Conservation (phyloP, 768 basidiomycete genomes). For the Lactarius sanguifluus region DNA sequence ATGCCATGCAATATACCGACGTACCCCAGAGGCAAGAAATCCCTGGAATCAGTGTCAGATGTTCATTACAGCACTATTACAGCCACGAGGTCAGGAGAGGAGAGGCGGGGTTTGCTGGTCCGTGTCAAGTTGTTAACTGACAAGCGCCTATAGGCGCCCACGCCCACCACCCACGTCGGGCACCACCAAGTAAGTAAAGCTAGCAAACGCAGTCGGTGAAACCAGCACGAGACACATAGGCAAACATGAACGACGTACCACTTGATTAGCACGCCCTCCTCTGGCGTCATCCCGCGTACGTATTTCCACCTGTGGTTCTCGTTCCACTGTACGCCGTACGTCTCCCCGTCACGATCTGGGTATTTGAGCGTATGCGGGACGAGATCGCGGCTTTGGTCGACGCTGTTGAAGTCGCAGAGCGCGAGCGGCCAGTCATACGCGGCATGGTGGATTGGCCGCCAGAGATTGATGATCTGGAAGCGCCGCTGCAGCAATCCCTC, state of each 20-base stretch:
- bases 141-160: no score
- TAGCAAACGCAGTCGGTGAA: slow-evolving; percentile 26
- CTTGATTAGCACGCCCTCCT: slow-evolving; percentile 50
- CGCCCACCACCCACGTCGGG: no score
- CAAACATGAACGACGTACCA: slow-evolving; percentile 38
- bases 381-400: slow-evolving; percentile 42
- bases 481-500: slow-evolving; percentile 42
- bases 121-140: no score
- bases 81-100: no score
- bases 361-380: slow-evolving; percentile 41
- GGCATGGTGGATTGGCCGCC: slow-evolving; percentile 49
- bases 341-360: slow-evolving; percentile 47
- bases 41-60: no score
- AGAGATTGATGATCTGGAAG: slow-evolving; percentile 56
- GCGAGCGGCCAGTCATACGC: slow-evolving; percentile 51
- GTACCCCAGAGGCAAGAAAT: no score
- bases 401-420: slow-evolving; percentile 47
- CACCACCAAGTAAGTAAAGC: no score
- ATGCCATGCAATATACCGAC: no score
- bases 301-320: slow-evolving; percentile 48
- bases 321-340: slow-evolving; percentile 41
- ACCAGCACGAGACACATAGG: slow-evolving; percentile 2
- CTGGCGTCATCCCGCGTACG: slow-evolving; percentile 43
- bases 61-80: no score
- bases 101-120: no score